These are phyloP conservation scores for Septoria linicola DNA, from an alignment of 2,329 filamentous ascomycete species.

Conservation along the genomic window DNA sequence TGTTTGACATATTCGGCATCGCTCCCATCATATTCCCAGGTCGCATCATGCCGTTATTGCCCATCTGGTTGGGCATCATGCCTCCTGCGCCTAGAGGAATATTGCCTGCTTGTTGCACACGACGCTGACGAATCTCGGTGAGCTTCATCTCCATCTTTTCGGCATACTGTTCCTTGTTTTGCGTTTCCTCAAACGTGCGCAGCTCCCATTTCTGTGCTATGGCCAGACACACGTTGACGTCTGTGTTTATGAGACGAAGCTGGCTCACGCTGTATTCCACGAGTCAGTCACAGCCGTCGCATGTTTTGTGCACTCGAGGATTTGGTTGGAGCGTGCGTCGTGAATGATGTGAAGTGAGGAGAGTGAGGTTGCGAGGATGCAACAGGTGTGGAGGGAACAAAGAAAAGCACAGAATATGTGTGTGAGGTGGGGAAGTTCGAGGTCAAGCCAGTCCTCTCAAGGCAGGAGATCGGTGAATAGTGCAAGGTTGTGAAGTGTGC, in stretches of 20 bases:
- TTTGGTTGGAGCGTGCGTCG: too few relatives aligned
- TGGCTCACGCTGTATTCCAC: slow-evolving; percentile 23
- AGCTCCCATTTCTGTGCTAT: slow-evolving; percentile 33
- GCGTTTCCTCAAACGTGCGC: slow-evolving; percentile 26
- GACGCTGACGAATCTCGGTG: slow-evolving; percentile 28
- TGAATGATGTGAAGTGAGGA: background rate
- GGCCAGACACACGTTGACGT: slow-evolving; percentile 27
- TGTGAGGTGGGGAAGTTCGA: background rate
- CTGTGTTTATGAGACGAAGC: slow-evolving; percentile 26
- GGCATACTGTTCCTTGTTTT: slow-evolving; percentile 32
- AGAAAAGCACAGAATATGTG: background rate
- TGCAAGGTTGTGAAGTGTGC: background rate
- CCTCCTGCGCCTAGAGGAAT: slow-evolving; percentile 20
- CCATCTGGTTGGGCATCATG: slow-evolving; percentile 19
- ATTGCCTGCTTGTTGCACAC: slow-evolving; percentile 21
- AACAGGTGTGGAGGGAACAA: too few relatives aligned
- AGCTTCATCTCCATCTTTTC: slow-evolving; percentile 31
- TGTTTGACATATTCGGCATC: slow-evolving; percentile 26
- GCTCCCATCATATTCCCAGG: slow-evolving; percentile 37
- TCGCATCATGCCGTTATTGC: slow-evolving; percentile 22
- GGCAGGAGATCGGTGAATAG: background rate
- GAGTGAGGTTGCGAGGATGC: too few relatives aligned
- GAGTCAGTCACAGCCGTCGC: slow-evolving; percentile 9
- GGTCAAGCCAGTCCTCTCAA: background rate
- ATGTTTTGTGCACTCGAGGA: background rate